Evolutionary conservation across 2,329 filamentous ascomycete genomes (phyloP).

Genomic region (Aspergillus oerlinghausenensis): DNA sequence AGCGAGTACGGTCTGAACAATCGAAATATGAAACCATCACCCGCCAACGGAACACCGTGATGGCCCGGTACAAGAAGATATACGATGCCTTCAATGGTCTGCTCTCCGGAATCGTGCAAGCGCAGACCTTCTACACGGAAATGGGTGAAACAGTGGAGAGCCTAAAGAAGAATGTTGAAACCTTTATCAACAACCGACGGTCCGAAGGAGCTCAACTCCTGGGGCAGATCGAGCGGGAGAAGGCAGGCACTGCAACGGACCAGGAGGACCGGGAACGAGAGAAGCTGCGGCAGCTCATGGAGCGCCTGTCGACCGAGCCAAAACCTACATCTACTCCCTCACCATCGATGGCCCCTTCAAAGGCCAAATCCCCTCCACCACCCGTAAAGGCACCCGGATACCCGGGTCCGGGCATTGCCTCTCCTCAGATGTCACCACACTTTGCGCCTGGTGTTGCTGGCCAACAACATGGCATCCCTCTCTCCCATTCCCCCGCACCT

Average conservation of each 20-base stretch:
- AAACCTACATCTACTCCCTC: conserved; percentile 27
- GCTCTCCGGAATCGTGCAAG: conserved; percentile 76
- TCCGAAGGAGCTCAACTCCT: conserved; percentile 88
- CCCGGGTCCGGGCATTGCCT: conserved; percentile 34
- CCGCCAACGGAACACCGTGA: conserved; percentile 71
- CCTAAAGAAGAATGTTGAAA: conserved; percentile 90
- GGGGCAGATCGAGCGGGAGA: conserved; percentile 78
- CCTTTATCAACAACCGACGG: conserved; percentile 90
- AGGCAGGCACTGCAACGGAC: conserved; percentile 54
- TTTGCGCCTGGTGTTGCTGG: conserved; percentile 27
- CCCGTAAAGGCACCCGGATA: conserved; percentile 29
- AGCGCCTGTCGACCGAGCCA: conserved; percentile 81
- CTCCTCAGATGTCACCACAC: conserved; percentile 35
- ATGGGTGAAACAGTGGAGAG: conserved; percentile 94
- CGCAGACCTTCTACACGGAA: conserved; percentile 89
- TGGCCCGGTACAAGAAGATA: conserved; percentile 82
- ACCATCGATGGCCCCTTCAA: conserved; percentile 40
- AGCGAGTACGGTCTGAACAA: conserved; percentile 87
- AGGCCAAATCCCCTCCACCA: conserved; percentile 38
- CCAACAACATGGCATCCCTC: conserved; percentile 22
- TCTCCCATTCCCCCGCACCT: conserved; percentile 34
- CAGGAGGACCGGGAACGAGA: conserved; percentile 80
- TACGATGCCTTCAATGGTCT: conserved; percentile 92
- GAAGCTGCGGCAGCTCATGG: conserved; percentile 83
- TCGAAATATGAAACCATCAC: conserved; percentile 90